These are phyloP conservation scores for Neurospora sp. DNA, from an alignment of 495 filamentous ascomycete species.

Conservation along the genomic window DNA sequence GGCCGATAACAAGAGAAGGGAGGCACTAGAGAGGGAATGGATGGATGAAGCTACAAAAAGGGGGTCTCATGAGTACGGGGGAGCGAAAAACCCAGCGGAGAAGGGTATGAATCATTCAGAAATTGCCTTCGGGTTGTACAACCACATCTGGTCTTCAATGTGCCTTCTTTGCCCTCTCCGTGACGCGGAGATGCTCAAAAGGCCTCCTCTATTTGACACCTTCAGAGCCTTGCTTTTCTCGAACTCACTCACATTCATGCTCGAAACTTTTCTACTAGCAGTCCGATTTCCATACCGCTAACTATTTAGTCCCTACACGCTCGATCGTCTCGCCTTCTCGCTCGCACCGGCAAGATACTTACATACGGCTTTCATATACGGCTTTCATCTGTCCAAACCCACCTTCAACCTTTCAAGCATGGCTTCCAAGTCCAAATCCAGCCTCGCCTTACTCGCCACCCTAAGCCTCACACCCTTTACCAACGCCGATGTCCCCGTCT, in stretches of 20 bases:
- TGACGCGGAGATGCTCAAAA: neutral
- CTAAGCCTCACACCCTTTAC: neutral
- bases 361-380: neutral
- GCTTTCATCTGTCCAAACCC: neutral
- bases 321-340: neutral
- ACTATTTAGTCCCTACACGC: neutral
- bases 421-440: neutral
- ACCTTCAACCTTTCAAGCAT: neutral
- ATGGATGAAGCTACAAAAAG: neutral
- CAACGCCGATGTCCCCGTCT: neutral
- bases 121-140: neutral
- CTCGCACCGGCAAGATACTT: no score
- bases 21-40: neutral
- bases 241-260: neutral
- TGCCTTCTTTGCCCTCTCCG: neutral
- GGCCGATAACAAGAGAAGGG: neutral
- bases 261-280: neutral
- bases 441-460: neutral
- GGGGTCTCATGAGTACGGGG: neutral
- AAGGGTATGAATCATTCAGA: neutral
- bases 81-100: neutral
- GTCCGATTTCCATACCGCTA: neutral
- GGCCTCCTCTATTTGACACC: neutral
- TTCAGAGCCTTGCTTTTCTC: neutral
- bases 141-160: neutral